Conservation (phyloP, 169 alveolate genomes). For the Toxoplasma gondii region DNA sequence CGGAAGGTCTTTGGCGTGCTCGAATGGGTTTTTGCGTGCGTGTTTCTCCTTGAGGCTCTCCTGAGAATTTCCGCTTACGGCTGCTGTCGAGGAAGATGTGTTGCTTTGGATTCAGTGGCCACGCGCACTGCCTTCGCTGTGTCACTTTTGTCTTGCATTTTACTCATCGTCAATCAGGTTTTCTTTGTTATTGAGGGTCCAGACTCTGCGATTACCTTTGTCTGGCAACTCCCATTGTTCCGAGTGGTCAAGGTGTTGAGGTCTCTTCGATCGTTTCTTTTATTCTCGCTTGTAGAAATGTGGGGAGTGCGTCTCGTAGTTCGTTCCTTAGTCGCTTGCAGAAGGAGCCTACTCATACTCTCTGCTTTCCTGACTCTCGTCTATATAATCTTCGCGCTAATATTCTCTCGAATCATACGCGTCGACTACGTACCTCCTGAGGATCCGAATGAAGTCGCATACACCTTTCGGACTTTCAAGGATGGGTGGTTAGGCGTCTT, state of each 20-base stretch:
- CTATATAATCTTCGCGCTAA: not conserved
- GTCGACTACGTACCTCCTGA: slow-evolving; percentile 6
- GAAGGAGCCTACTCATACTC: not conserved
- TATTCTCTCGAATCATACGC: not conserved
- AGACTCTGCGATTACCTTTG: not conserved
- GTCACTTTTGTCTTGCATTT: not conserved
- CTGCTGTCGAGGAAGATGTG: not conserved
- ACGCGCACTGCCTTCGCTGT: not conserved
- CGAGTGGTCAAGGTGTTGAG: slow-evolving; percentile 9
- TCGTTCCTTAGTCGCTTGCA: slow-evolving; percentile 26
- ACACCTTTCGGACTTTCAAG: not conserved
- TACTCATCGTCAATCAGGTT: not conserved
- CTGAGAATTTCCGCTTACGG: not conserved
- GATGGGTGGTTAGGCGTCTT: slow-evolving; percentile 58
- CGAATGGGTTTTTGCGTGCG: slow-evolving; percentile 8
- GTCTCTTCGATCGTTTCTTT: not conserved
- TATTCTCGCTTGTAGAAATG: not conserved
- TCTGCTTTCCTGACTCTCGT: not conserved
- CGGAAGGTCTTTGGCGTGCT: not conserved
- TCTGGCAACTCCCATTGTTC: not conserved
- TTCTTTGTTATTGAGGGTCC: not conserved
- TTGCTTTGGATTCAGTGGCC: not conserved
- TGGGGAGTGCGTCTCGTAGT: slow-evolving; percentile 1
- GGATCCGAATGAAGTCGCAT: not conserved
- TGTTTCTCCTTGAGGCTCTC: not conserved